Evolutionary conservation across 2,329 filamentous ascomycete genomes (phyloP), one percentile per base, ranked within the genome.

Genomic region (Chaetomium strumarium): DNA sequence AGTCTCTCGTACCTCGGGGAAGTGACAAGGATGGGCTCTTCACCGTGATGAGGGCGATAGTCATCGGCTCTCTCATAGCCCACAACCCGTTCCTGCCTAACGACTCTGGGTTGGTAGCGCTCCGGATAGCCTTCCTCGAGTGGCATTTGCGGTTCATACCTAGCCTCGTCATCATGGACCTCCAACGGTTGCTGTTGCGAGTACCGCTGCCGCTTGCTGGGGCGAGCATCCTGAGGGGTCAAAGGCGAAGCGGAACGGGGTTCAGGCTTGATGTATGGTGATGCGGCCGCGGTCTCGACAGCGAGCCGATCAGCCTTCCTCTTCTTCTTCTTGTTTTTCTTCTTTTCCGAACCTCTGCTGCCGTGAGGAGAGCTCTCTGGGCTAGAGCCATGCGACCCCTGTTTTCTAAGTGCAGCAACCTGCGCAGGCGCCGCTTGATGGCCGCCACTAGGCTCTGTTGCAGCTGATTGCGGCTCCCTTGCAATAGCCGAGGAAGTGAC

Each of bases 241-340:
- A 83, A 66, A 9, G 81, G 82, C 7, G 82, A 85, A 1, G 79
- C 77, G 2, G 83, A 86, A 44, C 73, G 75, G n/a, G 83, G 83
- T 63, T 86, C 83, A 20, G 76, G 70, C 62, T 86, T 86, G 60
- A 86, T 83, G 57, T 76, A 75, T 10, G 80, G 78, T 33, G 73
- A 75, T 36, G 66, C 67, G 47, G 75, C 73, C 39, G 68, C 63
- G 56, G 55, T 39, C 36, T 77, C 76, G 46, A 66, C 70, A 64
- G 67, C 73, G 70, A 73, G 72, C 61, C 68, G 71, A 55, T 78
- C 78, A 39, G 73, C 72, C 68, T 73, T 76, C 60, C 73, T 74
- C 64, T 75, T 83, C 60, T 76, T 77, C 54, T 71, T 77, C 58
- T 74, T 76, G 20, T 64, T 64, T 54, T 70, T 77, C 60, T 73